A percentile compares a stretch with the other conserved stretches of the same genome.
phyloP scores from a whole-genome alignment of 768 basidiomycete genomes.

The Tricholoma flavovirens region DNA sequence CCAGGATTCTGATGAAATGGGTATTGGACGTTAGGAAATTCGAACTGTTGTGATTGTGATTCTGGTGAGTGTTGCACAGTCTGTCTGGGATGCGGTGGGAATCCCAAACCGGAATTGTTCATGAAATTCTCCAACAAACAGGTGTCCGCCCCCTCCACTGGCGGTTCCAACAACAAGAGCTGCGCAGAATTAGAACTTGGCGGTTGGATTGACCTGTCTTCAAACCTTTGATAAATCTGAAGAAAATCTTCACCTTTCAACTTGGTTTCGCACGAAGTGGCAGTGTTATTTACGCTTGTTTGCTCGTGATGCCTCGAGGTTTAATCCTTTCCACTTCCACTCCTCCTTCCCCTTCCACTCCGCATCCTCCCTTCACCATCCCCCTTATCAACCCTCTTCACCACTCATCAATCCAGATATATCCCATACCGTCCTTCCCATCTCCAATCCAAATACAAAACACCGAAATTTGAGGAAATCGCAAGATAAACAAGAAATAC shows the following conservation, averaged over 20 bases:
- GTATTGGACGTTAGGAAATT: too few species aligned
- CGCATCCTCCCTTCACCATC: background rate
- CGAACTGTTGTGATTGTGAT: too few species aligned
- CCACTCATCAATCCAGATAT: background rate
- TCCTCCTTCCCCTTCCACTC: background rate
- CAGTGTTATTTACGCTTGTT: constrained; percentile 1
- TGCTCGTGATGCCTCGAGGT: background rate
- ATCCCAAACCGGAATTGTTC: constrained; percentile 2
- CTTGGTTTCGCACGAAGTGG: background rate
- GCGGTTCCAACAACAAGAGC: too few species aligned
- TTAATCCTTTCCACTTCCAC: background rate
- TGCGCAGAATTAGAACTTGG: too few species aligned
- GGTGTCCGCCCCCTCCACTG: background rate
- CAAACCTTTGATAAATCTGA: too few species aligned
- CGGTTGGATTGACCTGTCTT: too few species aligned
- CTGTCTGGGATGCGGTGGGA: background rate
- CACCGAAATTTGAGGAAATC: background rate
- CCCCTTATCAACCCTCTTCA: background rate
- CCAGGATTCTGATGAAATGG: too few species aligned
- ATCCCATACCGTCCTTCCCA: background rate
- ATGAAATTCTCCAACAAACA: background rate
- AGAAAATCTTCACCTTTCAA: background rate
- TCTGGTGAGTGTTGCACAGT: too few species aligned
- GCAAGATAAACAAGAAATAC: too few species aligned
- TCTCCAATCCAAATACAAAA: background rate